Conservation (phyloP, 768 basidiomycete genomes). For the Leccinum arenicola region DNA sequence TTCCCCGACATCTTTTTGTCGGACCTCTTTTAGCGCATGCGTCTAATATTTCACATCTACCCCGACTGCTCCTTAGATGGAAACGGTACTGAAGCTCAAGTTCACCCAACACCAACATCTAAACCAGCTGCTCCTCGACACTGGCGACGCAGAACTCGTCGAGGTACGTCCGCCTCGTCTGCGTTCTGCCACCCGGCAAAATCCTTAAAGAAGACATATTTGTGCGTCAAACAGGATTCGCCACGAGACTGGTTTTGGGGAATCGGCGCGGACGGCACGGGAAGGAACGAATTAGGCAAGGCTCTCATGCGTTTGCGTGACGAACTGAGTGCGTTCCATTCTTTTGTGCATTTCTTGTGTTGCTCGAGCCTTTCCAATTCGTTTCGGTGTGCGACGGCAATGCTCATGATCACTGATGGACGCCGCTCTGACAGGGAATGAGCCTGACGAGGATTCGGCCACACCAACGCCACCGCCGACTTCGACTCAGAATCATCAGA, state of each 20-base stretch:
- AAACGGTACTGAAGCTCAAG: slow-evolving; percentile 58
- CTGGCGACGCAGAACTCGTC: slow-evolving; percentile 61
- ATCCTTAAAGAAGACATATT: neutral
- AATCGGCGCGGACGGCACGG: slow-evolving; percentile 59
- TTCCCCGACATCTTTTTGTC: neutral
- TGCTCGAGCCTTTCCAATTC: neutral
- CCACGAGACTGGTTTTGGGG: slow-evolving; percentile 79
- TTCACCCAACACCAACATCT: slow-evolving; percentile 67
- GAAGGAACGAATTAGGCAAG: slow-evolving; percentile 73
- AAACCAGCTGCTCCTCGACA: slow-evolving; percentile 57
- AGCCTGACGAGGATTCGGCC: neutral
- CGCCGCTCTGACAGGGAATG: slow-evolving; percentile 8
- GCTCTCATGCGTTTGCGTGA: slow-evolving; percentile 61
- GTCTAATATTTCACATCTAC: neutral
- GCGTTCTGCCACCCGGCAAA: neutral
- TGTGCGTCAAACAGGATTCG: slow-evolving; percentile 48
- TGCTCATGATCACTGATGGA: slow-evolving; percentile 3
- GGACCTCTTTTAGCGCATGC: neutral
- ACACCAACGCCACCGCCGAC: neutral
- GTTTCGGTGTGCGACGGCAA: neutral
- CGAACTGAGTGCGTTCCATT: slow-evolving; percentile 41
- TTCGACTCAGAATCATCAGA: slow-evolving; percentile 5
- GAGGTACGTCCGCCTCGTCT: slow-evolving; percentile 46
- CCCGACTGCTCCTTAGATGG: slow-evolving; percentile 47
- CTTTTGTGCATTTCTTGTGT: neutral